Base-by-base conservation (phyloP, 192 early-diverging fungal species). In the Powellomyces hirtus region DNA sequence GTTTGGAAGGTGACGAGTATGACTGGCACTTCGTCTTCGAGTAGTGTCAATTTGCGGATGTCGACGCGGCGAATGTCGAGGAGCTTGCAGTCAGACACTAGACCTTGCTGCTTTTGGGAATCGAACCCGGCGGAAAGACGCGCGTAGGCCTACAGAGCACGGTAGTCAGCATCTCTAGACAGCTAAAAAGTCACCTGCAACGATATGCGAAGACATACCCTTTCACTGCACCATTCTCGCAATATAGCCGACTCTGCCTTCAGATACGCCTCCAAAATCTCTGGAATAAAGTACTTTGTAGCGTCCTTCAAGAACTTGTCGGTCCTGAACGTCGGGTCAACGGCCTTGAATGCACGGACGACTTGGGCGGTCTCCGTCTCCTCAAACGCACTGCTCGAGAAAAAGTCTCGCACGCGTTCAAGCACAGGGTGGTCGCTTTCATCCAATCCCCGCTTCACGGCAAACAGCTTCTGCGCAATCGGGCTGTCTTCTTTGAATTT, bases 181-280 rank as follows among this genome's bases (percentile, higher is more conserved):
- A n/a, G n/a, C n/a, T n/a, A n/a, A n/a, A n/a, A n/a, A n/a, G n/a
- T n/a, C n/a, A n/a, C n/a, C n/a, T n/a, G n/a, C n/a, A n/a, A n/a
- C n/a, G n/a, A n/a, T n/a, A n/a, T n/a, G n/a, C n/a, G n/a, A 56
- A 6, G 37, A 75, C 80, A 73, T 77, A 92, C 91, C 64, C 88
- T 90, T 79, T 99, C 97, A 11, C 91, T 93, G 82, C 95, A 96
- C 96, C 97, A 99, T 52, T 88, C 76, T 72, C 87, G 86, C 44
- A 99, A 82, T 4, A 89, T 89, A 62, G 84, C 89, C 1, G 82
- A 79, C 66, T 98, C 95, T 34, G 89, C 86, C 64, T 89, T 90
- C 58, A 99, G 74, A 46, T 96, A 94, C 0, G 94, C 96, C 62
- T 99, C 97, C 72, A 98, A 85, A 56, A 99, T 79, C 71, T 99